Evolutionary conservation across 768 basidiomycete species (phyloP).

Genomic region (Myochromella boudieri): DNA sequence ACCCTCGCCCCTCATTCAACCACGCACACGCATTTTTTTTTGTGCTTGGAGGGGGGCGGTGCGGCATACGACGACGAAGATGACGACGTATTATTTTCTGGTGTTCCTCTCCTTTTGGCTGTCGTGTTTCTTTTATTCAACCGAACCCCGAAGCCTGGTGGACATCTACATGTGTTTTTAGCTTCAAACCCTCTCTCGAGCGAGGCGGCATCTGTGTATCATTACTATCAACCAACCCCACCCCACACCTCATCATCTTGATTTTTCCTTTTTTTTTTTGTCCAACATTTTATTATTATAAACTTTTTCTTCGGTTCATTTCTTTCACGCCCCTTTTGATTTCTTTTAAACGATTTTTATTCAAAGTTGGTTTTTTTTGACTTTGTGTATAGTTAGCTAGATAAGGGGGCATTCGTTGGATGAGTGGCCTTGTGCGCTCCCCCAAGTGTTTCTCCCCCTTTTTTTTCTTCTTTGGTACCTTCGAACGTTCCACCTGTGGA

Average conservation of each 20-base stretch:
- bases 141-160: too few relatives aligned
- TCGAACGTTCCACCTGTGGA: background rate
- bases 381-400: background rate
- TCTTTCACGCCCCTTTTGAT: background rate
- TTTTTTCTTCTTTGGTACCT: background rate
- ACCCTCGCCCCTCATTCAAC: background rate
- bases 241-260: background rate
- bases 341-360: background rate
- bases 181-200: background rate
- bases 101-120: too few relatives aligned
- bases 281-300: background rate
- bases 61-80: background rate
- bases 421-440: background rate
- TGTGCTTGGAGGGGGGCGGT: background rate
- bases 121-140: too few relatives aligned
- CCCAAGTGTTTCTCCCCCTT: background rate
- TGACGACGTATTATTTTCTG: too few relatives aligned
- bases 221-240: background rate
- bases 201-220: conserved; percentile 1
- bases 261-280: background rate
- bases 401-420: too few relatives aligned
- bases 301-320: background rate
- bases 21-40: background rate
- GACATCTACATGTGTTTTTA: conserved; percentile 1
- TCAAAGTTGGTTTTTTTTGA: background rate